These are phyloP conservation scores for Talaromyces proteolyticus DNA, from an alignment of 495 filamentous ascomycete species.

Conservation along the genomic window DNA sequence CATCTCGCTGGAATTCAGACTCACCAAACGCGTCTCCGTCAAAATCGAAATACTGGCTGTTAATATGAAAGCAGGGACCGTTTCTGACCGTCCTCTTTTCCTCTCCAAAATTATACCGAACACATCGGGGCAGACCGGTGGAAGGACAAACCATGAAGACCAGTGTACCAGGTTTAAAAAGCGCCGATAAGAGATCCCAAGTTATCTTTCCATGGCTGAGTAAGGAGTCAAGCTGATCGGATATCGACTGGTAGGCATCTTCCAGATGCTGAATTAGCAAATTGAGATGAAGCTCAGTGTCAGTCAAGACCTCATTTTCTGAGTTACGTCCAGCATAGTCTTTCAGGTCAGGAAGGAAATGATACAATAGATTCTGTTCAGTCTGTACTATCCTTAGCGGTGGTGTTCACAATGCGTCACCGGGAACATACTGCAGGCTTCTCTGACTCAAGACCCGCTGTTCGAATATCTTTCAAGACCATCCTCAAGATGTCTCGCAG, in stretches of 20 bases:
- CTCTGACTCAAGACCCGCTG: constrained; percentile 17
- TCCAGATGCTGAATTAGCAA: constrained; percentile 36
- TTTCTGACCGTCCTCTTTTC: not conserved
- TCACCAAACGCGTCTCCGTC: not conserved
- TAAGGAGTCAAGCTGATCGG: constrained; percentile 28
- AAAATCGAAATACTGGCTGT: not conserved
- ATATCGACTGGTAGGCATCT: constrained; percentile 24
- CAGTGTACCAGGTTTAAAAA: constrained; percentile 19
- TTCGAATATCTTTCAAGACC: constrained; percentile 7
- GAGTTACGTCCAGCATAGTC: constrained; percentile 6
- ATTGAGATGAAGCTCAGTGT: constrained; percentile 21
- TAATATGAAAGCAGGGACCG: not conserved
- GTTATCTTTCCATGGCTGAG: constrained; percentile 27
- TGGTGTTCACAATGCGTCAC: not conserved
- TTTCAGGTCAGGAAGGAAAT: constrained; percentile 26
- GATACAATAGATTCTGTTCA: constrained; percentile 16
- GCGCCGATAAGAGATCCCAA: constrained; percentile 22
- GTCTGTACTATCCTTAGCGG: not conserved
- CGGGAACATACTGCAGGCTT: constrained; percentile 1
- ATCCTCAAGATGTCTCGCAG: constrained; percentile 21
- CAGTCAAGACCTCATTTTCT: not conserved
- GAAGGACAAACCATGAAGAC: constrained; percentile 29
- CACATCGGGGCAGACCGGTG: constrained; percentile 32
- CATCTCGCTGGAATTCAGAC: constrained; percentile 11
- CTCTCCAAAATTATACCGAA: constrained; percentile 16